Percentiles rank a stretch among this genome's conserved stretches.
Conservation (phyloP, 768 basidiomycete genomes). For the Russula sp. region DNA sequence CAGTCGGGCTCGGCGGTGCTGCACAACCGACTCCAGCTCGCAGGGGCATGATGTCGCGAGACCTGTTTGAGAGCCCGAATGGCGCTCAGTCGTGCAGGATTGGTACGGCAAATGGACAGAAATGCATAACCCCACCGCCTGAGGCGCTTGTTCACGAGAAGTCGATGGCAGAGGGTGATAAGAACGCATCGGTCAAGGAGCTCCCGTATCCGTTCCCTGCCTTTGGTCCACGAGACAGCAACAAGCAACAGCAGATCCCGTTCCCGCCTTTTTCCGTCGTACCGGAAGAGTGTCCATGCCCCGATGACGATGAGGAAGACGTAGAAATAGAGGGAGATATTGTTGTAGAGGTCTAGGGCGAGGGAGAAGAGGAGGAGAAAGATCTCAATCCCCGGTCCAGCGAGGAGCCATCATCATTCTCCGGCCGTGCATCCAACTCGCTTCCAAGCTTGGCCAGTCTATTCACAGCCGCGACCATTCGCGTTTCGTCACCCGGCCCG, state of each 20-base stretch:
- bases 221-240: conserved; percentile 49
- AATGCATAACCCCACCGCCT: conserved; percentile 35
- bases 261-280: conserved; percentile 72
- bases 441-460: conserved; percentile 86
- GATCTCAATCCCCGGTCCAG: conserved; percentile 35
- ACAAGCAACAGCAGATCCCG: conserved; percentile 59
- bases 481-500: conserved; percentile 54
- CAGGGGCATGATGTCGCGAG: conserved; percentile 57
- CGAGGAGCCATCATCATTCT: conserved; percentile 56
- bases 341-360: conserved; percentile 41
- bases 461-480: conserved; percentile 67
- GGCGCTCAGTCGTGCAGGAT: conserved; percentile 34
- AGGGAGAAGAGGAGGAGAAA: conserved; percentile 46
- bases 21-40: conserved; percentile 50
- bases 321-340: conserved; percentile 30
- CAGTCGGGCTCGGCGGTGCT: conserved; percentile 46
- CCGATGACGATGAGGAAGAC: conserved; percentile 32
- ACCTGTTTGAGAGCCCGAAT: conserved; percentile 60
- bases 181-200: conserved; percentile 49
- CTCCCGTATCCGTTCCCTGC: conserved; percentile 72
- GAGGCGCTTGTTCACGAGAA: conserved; percentile 38
- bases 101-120: conserved; percentile 29
- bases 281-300: conserved; percentile 39
- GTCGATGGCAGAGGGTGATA: conserved; percentile 41
- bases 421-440: conserved; percentile 51